Base-by-base conservation (phyloP, 2,329 filamentous ascomycete genomes). In the Bipolaris sorokiniana region DNA sequence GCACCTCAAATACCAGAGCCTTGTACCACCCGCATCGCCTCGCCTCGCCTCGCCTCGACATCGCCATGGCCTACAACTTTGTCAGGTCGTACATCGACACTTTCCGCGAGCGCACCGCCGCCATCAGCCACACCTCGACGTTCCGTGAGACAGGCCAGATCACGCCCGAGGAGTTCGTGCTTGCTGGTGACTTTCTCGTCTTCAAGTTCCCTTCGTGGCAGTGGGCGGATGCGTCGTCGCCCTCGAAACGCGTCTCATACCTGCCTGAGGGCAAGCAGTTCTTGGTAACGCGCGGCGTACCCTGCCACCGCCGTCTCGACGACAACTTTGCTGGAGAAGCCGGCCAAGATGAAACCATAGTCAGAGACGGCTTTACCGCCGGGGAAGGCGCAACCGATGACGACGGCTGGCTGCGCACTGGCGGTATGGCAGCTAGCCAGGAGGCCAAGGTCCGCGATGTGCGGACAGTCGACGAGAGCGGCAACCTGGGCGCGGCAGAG, bases 171-270 rank as follows among this genome's bases (percentile, higher is more conserved):
- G 95, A 99, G 83, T 99, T 99, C 78, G 84, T 97, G 48, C 89
- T 90, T 3, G 95, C 95, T 3, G 95, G 95, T 69, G 95, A 99
- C 81, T 99, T 98, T 77, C 88, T 99, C 36, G 93, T 97, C 72
- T 97, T 96, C 87, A 98, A 97, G 82, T 99, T 99, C 80, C 95
- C 94, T 7, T 96, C 94, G 56, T 99, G 95, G 95, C 90, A 91
- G 48, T 99, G 95, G 95, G 88, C 90, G 64, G 91, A 95, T 70
- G 93, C 94, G 65, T 90, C 94, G 53, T 87, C 88, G n/a, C 86
- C 88, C 1, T 84, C 86, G 60, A 91, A 92, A 76, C 89, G 92
- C 62, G 90, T 91, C 53, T 81, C 83, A 64, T 91, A 96, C 74
- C 86, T 99, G 3, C 95, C 95, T 0, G 80, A 88, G 0, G 91